phyloP scores from a whole-genome alignment of 2,329 filamentous ascomycete species.

The Gyromitra esculenta region DNA sequence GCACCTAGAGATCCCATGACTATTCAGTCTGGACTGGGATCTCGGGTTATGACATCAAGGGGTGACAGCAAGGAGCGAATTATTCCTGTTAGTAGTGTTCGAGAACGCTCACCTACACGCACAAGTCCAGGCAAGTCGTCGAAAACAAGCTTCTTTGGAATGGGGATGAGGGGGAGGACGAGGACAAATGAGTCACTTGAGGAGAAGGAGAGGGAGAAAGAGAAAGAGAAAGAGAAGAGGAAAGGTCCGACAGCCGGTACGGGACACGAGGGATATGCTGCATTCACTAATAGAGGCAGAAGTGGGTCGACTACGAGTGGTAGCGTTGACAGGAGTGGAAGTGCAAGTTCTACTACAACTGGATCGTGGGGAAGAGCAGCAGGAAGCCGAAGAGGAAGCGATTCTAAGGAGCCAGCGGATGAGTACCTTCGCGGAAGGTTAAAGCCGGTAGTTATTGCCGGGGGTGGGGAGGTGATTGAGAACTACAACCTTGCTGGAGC shows the following conservation, averaged over 20 bases:
- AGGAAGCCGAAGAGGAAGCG: conserved; percentile 50
- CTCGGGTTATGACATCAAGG: conserved; percentile 45
- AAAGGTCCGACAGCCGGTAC: conserved; percentile 54
- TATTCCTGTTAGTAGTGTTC: conserved; percentile 26
- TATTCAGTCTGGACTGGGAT: conserved; percentile 37
- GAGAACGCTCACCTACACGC: conserved; percentile 47
- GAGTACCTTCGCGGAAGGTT: conserved; percentile 70
- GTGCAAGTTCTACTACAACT: conserved; percentile 47
- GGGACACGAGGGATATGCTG: conserved; percentile 54
- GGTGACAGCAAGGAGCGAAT: conserved; percentile 44
- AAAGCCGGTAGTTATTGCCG: conserved; percentile 73
- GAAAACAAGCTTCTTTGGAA: conserved; percentile 52
- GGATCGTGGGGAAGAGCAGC: conserved; percentile 42
- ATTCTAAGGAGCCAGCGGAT: conserved; percentile 49
- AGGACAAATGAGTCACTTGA: conserved; percentile 52
- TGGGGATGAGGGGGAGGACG: conserved; percentile 40
- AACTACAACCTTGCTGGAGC: conserved; percentile 66
- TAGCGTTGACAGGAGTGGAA: conserved; percentile 50
- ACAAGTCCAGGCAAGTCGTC: conserved; percentile 46
- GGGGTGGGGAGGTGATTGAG: conserved; percentile 69
- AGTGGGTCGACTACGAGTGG: conserved; percentile 50
- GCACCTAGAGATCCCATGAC: conserved; percentile 45
- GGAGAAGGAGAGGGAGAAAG: conserved; percentile 43
- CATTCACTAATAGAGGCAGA: conserved; percentile 53
- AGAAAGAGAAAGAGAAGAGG: conserved; percentile 34